Percentiles rank a stretch among this genome's conserved stretches.
phyloP scores from a whole-genome alignment of 768 basidiomycete genomes.

The Amanita rimosa region DNA sequence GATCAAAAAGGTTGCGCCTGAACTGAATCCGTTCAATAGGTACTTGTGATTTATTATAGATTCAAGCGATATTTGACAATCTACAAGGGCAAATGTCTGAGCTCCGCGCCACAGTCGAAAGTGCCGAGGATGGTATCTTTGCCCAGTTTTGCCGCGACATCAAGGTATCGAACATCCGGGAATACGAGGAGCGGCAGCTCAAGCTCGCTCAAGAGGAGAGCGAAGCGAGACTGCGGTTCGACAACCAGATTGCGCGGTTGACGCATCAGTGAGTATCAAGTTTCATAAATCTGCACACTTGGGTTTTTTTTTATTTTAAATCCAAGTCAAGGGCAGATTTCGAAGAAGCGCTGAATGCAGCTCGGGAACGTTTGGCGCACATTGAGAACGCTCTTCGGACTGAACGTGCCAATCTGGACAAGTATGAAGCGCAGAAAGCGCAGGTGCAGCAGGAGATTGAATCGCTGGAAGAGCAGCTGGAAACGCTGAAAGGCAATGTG shows the following conservation, averaged over 20 bases:
- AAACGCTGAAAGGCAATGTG: slow-evolving; percentile 49
- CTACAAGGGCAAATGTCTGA: slow-evolving; percentile 44
- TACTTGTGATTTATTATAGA: slow-evolving; percentile 31
- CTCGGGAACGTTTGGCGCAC: slow-evolving; percentile 48
- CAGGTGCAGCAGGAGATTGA: slow-evolving; percentile 49
- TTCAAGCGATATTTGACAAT: slow-evolving; percentile 36
- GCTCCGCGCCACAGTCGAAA: slow-evolving; percentile 49
- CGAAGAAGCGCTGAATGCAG: slow-evolving; percentile 56
- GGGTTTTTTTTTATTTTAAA: no score
- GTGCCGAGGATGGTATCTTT: slow-evolving; percentile 77
- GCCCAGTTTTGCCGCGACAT: slow-evolving; percentile 70
- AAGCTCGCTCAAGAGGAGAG: slow-evolving; percentile 83
- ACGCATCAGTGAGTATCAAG: slow-evolving; percentile 60
- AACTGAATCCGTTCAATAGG: slow-evolving; percentile 71
- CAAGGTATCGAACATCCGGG: slow-evolving; percentile 70
- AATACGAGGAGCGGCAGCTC: slow-evolving; percentile 89
- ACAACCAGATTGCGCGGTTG: slow-evolving; percentile 78
- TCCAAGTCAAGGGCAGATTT: slow-evolving; percentile 55
- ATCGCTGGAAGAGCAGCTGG: slow-evolving; percentile 42
- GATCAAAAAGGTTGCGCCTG: slow-evolving; percentile 52
- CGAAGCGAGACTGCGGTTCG: slow-evolving; percentile 70
- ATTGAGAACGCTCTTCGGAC: slow-evolving; percentile 39
- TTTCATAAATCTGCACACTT: background rate
- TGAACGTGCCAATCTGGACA: slow-evolving; percentile 43
- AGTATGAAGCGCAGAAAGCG: slow-evolving; percentile 42